Evolutionary conservation across 805 yeast genomes (phyloP), one percentile per base, ranked within the genome.

Genomic region (Cyberlindnera xylosilytica): DNA sequence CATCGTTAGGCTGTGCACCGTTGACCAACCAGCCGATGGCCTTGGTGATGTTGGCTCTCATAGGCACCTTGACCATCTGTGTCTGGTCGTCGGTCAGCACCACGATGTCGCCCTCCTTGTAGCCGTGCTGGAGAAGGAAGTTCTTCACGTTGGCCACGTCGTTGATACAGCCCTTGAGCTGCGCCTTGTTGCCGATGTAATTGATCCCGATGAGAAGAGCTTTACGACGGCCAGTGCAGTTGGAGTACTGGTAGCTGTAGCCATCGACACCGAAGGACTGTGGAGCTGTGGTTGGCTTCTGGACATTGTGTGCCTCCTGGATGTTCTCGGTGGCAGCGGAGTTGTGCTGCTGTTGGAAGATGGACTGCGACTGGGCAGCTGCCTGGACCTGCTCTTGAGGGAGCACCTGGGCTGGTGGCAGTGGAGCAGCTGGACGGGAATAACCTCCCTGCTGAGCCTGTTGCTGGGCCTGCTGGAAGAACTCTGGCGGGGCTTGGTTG

Each of bases 21-120:
- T 67, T 68, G 17, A 83, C 90, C 18, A 87, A 72, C 96, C 96
- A 87, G 42, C 74, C 79, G 85, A 85, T 83, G 3, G 89, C 96
- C 33, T 81, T 70, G 17, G 85, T 57, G 60, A 87, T 87, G 60
- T 87, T 87, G 5, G 70, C 78, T 41, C 75, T 68, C 2, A 87
- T 78, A 16, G 96, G 96, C 10, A 80, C 68, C 53, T 69, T 62
- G 43, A 68, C 73, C 60, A 57, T 60, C 43, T 69, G 68, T 24
- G 57, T 60, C 52, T 71, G 73, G 51, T 79, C 84, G 56, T 80
- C 86, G 1, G 83, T 76, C 32, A 81, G 62, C 37, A 76, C 60
- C 12, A 81, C 86, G 53, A 81, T 78, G 57, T 79, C 79, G 47
- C 76, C 77, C 24, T 66, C 64, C 9, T 51, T 49, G 54, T 76